phyloP scores from a whole-genome alignment of 2,329 filamentous ascomycete species.

The Nigrospora sphaerica region DNA sequence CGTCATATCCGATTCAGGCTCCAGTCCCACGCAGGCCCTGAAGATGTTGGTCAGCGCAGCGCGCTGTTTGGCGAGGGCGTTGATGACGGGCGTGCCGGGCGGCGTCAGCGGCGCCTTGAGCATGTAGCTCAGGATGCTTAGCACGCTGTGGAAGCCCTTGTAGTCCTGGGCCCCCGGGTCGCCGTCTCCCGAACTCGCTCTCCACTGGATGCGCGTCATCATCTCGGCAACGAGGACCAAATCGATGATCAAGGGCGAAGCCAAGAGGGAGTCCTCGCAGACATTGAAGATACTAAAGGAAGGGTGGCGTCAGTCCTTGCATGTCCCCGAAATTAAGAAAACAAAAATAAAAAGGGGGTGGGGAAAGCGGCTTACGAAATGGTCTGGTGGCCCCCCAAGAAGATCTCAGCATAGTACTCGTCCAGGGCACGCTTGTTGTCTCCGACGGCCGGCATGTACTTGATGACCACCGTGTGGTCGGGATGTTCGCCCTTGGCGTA shows the following conservation, averaged over 20 bases:
- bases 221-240: conserved; percentile 89
- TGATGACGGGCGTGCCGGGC: conserved; percentile 90
- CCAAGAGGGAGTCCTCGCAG: conserved; percentile 95
- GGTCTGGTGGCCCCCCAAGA: conserved; percentile 96
- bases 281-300: conserved; percentile 84
- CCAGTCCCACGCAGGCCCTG: conserved; percentile 90
- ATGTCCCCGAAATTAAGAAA: not conserved
- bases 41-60: conserved; percentile 95
- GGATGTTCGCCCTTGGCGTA: conserved; percentile 92
- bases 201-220: conserved; percentile 98
- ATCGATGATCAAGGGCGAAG: conserved; percentile 95
- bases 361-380: conserved; percentile 56
- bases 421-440: conserved; percentile 99
- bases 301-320: conserved; percentile 1
- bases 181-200: conserved; percentile 47
- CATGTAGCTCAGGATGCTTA: conserved; percentile 98
- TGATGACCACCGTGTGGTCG: conserved; percentile 95
- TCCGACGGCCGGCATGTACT: conserved; percentile 98
- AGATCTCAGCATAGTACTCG: conserved; percentile 99
- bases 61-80: conserved; percentile 92
- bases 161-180: conserved; percentile 54
- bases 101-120: conserved; percentile 92
- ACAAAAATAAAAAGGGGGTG: too few relatives aligned
- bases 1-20: conserved; percentile 98
- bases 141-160: conserved; percentile 92